Conservation (phyloP, 2,329 filamentous ascomycete genomes). For the Onygenales sp. region DNA sequence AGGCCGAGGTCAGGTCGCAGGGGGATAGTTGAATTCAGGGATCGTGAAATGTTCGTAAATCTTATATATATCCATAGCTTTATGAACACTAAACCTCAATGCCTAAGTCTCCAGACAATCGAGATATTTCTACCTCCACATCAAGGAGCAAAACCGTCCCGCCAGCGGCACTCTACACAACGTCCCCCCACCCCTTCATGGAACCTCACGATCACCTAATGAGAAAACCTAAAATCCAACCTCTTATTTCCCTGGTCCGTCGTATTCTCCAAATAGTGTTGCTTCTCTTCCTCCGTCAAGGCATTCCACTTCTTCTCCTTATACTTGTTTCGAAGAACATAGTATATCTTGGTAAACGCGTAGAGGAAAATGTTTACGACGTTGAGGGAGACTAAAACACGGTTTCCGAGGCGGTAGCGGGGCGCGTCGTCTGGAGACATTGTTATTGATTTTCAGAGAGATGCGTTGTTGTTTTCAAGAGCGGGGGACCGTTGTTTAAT, state of each 20-base stretch:
- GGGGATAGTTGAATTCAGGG: no score
- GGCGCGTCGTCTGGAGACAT: constrained; percentile 31
- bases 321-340: constrained; percentile 19
- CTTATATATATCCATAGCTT: no score
- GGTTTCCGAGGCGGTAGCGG: constrained; percentile 44
- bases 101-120: no score
- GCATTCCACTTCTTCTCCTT: constrained; percentile 22
- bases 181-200: no score
- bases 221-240: constrained; percentile 27
- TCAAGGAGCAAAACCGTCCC: no score
- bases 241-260: constrained; percentile 25
- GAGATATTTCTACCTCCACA: no score
- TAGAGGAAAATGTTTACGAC: constrained; percentile 38
- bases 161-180: no score
- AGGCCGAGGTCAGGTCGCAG: no score
- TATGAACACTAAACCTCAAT: no score
- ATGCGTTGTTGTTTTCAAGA: neutral
- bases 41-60: no score
- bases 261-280: constrained; percentile 21
- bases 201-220: constrained; percentile 9
- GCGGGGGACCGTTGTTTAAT: neutral
- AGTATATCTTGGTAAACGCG: constrained; percentile 26
- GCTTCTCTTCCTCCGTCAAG: constrained; percentile 20
- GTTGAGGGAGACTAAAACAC: constrained; percentile 40
- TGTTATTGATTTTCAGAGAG: constrained; percentile 4